Conservation (phyloP, 495 filamentous ascomycete species). For the Aspergillus ellipticus region DNA sequence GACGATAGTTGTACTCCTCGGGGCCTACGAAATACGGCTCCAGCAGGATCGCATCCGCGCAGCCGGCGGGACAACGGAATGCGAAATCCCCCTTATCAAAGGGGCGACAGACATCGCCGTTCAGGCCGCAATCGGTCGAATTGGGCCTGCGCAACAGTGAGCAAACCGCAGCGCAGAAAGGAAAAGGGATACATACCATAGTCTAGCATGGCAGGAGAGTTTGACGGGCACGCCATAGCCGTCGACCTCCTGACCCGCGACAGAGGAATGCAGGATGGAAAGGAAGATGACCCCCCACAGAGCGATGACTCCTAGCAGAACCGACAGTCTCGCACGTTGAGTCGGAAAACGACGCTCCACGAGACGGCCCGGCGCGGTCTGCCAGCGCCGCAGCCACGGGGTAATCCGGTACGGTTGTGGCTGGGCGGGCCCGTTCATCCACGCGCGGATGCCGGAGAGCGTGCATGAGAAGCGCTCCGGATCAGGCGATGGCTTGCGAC, state of each 20-base stretch:
- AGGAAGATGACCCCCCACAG: slow-evolving; percentile 67
- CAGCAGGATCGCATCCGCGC: slow-evolving; percentile 56
- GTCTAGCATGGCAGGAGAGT: slow-evolving; percentile 46
- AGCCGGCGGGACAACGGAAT: slow-evolving; percentile 73
- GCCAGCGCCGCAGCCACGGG: slow-evolving; percentile 57
- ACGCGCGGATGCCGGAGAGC: slow-evolving; percentile 20
- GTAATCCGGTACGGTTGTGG: slow-evolving; percentile 59
- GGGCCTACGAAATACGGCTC: slow-evolving; percentile 69
- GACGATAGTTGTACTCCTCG: slow-evolving; percentile 60
- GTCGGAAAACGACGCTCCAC: slow-evolving; percentile 56
- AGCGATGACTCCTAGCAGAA: slow-evolving; percentile 50
- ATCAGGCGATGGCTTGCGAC: background rate
- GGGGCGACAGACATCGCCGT: slow-evolving; percentile 68
- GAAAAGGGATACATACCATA: slow-evolving; percentile 41
- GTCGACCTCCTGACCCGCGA: slow-evolving; percentile 52
- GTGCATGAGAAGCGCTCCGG: slow-evolving; percentile 27
- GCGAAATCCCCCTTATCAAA: slow-evolving; percentile 63
- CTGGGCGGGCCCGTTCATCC: slow-evolving; percentile 52
- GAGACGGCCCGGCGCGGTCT: slow-evolving; percentile 58
- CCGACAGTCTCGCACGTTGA: slow-evolving; percentile 36
- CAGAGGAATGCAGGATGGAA: slow-evolving; percentile 55
- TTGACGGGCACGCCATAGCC: slow-evolving; percentile 58
- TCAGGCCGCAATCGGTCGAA: slow-evolving; percentile 61
- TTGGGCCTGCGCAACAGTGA: slow-evolving; percentile 27
- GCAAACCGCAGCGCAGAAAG: background rate